Percentiles rank a stretch among this genome's conserved stretches.
Evolutionary conservation across 495 filamentous ascomycete genomes (phyloP).

Genomic region (Penicillium mononematosum): DNA sequence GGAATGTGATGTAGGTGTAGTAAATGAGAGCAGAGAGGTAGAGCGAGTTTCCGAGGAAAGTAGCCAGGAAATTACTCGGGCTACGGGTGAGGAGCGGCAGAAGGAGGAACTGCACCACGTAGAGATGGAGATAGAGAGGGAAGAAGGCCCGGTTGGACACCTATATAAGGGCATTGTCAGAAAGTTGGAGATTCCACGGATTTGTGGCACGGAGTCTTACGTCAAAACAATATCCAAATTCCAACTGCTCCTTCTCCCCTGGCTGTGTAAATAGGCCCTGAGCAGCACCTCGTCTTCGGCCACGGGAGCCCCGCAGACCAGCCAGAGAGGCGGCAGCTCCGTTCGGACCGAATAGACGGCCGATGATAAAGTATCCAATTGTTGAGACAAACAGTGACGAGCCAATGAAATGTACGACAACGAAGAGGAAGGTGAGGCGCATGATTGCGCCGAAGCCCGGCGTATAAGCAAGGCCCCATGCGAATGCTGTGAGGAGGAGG

Average conservation of each 20-base stretch:
- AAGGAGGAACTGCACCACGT: slow-evolving; percentile 70
- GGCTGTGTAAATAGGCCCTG: slow-evolving; percentile 59
- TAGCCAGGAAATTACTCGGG: slow-evolving; percentile 53
- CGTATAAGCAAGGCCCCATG: slow-evolving; percentile 71
- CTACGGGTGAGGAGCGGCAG: slow-evolving; percentile 56
- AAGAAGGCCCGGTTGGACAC: slow-evolving; percentile 74
- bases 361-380: slow-evolving; percentile 63
- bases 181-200: neutral
- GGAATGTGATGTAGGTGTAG: slow-evolving; percentile 70
- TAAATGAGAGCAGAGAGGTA: slow-evolving; percentile 69
- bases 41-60: slow-evolving; percentile 68
- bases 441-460: slow-evolving; percentile 54
- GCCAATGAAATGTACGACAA: slow-evolving; percentile 66
- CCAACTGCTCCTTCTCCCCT: slow-evolving; percentile 57
- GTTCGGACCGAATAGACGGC: slow-evolving; percentile 59
- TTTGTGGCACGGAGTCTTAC: slow-evolving; percentile 37
- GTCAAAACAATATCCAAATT: slow-evolving; percentile 81
- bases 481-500: slow-evolving; percentile 67
- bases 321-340: slow-evolving; percentile 42
- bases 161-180: slow-evolving; percentile 28
- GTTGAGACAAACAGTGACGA: slow-evolving; percentile 61
- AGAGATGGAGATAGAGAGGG: slow-evolving; percentile 70
- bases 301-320: slow-evolving; percentile 44
- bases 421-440: slow-evolving; percentile 61
- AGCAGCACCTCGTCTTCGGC: slow-evolving; percentile 48